Percentiles rank a stretch among this genome's conserved stretches.
Evolutionary conservation across 2,329 filamentous ascomycete genomes (phyloP).

Genomic region (Botrytis fragariae): DNA sequence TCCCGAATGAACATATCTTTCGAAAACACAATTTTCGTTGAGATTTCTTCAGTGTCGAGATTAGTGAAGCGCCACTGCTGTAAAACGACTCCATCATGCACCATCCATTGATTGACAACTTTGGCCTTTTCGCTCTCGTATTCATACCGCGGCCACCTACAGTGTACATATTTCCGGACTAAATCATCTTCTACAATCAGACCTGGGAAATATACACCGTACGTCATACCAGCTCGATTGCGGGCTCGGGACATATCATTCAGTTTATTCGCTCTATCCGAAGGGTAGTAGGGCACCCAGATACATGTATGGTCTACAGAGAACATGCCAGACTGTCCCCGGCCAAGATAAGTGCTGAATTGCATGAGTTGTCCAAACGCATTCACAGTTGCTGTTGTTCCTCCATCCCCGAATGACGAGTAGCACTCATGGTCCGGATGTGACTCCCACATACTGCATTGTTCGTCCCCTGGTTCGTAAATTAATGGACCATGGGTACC

Average conservation of each 20-base stretch:
- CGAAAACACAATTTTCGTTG: background rate
- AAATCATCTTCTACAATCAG: background rate
- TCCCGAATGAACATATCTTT: background rate
- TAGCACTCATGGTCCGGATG: background rate
- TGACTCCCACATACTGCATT: background rate
- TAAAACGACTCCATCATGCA: background rate
- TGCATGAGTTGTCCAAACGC: background rate
- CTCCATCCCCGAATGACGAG: background rate
- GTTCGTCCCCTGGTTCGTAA: background rate
- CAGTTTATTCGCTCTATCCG: fast-evolving
- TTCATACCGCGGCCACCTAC: background rate
- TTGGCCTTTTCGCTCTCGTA: background rate
- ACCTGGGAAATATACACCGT: background rate
- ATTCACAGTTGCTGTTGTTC: background rate
- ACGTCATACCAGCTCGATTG: fast-evolving
- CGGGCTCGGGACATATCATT: background rate
- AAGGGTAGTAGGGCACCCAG: fast-evolving
- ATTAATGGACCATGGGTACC: background rate
- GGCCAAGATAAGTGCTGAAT: background rate
- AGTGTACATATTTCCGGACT: background rate
- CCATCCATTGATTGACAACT: background rate
- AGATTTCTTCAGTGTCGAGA: background rate
- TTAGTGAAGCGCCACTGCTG: background rate
- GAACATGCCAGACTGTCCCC: background rate
- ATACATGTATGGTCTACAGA: background rate